Evolutionary conservation across 495 filamentous ascomycete species (phyloP).

Genomic region (Pseudevernia furfuracea): DNA sequence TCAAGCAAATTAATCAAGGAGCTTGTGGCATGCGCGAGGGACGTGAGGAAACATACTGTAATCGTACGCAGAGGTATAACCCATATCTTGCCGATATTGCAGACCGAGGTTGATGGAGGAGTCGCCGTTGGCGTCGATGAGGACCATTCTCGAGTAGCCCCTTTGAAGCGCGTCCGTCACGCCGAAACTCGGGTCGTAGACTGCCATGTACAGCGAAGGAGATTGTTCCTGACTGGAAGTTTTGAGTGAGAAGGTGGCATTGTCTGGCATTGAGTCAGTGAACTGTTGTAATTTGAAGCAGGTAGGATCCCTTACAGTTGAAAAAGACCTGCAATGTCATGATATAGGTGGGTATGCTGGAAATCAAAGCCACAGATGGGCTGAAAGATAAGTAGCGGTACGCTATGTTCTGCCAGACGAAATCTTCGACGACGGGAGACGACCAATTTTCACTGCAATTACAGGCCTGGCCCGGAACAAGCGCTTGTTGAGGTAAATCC

Average conservation of each 20-base stretch:
- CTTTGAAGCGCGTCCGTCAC: neutral
- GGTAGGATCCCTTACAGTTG: neutral
- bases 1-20: neutral
- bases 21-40: too few relatives aligned
- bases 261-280: neutral
- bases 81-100: slow-evolving; percentile 2
- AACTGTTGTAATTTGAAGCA: neutral
- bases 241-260: neutral
- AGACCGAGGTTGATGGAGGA: slow-evolving; percentile 9
- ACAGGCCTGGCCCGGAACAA: slow-evolving; percentile 7
- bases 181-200: neutral
- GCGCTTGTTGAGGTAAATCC: neutral
- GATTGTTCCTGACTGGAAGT: neutral
- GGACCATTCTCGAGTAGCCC: slow-evolving; percentile 9
- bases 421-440: slow-evolving; percentile 7
- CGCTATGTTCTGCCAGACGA: slow-evolving; percentile 13
- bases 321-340: neutral
- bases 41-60: too few relatives aligned
- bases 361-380: neutral
- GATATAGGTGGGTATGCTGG: neutral
- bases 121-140: slow-evolving; percentile 13
- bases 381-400: slow-evolving; percentile 14
- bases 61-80: neutral
- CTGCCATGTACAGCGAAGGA: neutral
- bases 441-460: slow-evolving; percentile 11